Conservation (phyloP, 768 basidiomycete genomes). For the Hirschioporus abietinus region DNA sequence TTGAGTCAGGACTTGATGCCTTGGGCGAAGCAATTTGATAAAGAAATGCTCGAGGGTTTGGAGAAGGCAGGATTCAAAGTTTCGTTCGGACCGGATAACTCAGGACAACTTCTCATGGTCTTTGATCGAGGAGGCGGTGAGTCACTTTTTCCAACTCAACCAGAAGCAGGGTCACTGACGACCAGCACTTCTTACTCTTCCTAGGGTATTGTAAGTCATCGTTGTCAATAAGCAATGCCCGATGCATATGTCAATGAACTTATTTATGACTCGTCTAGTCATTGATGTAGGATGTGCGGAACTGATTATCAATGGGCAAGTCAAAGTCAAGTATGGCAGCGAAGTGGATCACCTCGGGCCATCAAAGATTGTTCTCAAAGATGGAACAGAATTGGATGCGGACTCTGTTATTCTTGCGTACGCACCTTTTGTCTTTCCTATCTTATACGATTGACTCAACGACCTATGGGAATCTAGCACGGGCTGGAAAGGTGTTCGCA, state of each 20-base stretch:
- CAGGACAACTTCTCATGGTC: conserved; percentile 24
- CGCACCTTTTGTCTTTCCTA: neutral
- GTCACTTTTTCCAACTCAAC: neutral
- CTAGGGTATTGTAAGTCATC: neutral
- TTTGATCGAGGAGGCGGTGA: conserved; percentile 30
- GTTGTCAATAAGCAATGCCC: neutral
- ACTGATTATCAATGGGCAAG: conserved; percentile 13
- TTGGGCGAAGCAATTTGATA: conserved; percentile 23
- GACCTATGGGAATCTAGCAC: neutral
- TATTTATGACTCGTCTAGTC: conserved; percentile 3
- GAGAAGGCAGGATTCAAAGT: conserved; percentile 31
- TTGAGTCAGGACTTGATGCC: conserved; percentile 15
- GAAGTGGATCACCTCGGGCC: conserved; percentile 5
- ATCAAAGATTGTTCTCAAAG: conserved; percentile 9
- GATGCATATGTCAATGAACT: neutral
- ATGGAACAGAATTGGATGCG: conserved; percentile 12
- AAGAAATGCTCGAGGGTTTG: conserved; percentile 29
- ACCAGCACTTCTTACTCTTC: neutral
- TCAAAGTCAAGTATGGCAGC: conserved; percentile 12
- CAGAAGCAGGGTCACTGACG: neutral
- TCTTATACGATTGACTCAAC: neutral
- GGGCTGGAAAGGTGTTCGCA: neutral
- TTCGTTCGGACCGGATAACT: conserved; percentile 29
- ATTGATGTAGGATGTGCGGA: conserved; percentile 12
- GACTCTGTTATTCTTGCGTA: conserved; percentile 13